Percentiles rank a stretch among this genome's conserved stretches.
Evolutionary conservation across 1,284 basidiomycete genomes (phyloP).

Genomic region (Microbotryomycetes sp.): DNA sequence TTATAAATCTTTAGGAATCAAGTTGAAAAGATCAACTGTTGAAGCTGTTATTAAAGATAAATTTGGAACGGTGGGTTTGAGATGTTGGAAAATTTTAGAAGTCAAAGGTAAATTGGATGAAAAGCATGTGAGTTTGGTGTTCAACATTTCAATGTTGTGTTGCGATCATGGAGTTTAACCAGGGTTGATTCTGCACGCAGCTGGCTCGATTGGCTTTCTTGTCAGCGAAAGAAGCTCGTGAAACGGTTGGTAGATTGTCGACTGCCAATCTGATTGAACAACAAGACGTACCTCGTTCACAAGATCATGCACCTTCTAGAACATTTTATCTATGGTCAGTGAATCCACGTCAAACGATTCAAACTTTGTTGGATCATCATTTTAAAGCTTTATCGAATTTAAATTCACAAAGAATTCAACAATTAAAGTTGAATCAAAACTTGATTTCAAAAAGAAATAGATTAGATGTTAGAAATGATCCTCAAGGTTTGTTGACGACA

Average conservation of each 20-base stretch:
- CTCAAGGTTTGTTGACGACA: slow-evolving; percentile 56
- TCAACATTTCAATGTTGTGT: background rate
- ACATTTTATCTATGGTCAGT: slow-evolving; percentile 87
- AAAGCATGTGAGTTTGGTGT: slow-evolving; percentile 69
- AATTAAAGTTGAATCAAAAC: slow-evolving; percentile 58
- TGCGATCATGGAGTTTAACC: background rate
- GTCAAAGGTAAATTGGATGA: slow-evolving; percentile 94
- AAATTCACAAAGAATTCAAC: slow-evolving; percentile 59
- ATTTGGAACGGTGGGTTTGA: slow-evolving; percentile 76
- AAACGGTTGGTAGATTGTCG: slow-evolving; percentile 69
- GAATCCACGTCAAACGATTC: slow-evolving; percentile 72
- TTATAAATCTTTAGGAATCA: slow-evolving; percentile 66
- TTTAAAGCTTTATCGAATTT: slow-evolving; percentile 87
- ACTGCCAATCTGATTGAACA: slow-evolving; percentile 74
- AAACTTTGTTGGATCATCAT: slow-evolving; percentile 62
- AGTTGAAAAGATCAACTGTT: slow-evolving; percentile 65
- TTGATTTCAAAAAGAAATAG: slow-evolving; percentile 72
- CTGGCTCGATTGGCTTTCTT: slow-evolving; percentile 91
- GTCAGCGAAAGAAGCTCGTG: slow-evolving; percentile 76
- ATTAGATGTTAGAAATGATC: slow-evolving; percentile 67
- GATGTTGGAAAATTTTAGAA: slow-evolving; percentile 73
- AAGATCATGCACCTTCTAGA: slow-evolving; percentile 73
- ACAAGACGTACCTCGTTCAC: slow-evolving; percentile 82
- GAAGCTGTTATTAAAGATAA: slow-evolving; percentile 75
- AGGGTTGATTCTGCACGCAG: slow-evolving; percentile 46